These are phyloP conservation scores for Tetrapisispora nanseiensis DNA, from an alignment of 805 yeast genomes.

Conservation along the genomic window DNA sequence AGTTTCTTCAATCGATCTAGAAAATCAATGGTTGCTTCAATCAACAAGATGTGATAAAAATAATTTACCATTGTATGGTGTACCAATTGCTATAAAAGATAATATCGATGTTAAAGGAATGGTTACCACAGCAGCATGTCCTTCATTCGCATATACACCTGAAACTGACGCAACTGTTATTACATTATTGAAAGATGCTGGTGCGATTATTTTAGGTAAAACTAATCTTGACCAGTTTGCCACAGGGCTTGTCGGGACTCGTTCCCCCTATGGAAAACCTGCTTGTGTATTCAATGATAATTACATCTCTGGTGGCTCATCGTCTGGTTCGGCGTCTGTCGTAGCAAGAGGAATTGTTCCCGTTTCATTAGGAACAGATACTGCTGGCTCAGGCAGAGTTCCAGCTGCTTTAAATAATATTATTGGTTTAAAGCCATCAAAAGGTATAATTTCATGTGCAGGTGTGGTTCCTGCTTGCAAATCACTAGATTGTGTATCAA, in stretches of 20 bases:
- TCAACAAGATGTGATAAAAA: constrained; percentile 49
- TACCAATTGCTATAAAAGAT: constrained; percentile 90
- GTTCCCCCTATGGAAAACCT: constrained; percentile 91
- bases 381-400: constrained; percentile 97
- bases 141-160: constrained; percentile 66
- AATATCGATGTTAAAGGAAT: constrained; percentile 81
- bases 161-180: constrained; percentile 68
- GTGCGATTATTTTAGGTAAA: constrained; percentile 89
- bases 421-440: constrained; percentile 87
- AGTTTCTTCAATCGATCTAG: constrained; percentile 49
- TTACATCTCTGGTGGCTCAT: constrained; percentile 91
- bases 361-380: constrained; percentile 84
- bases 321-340: constrained; percentile 90
- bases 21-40: constrained; percentile 69
- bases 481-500: constrained; percentile 85
- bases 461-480: constrained; percentile 99
- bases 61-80: constrained; percentile 73
- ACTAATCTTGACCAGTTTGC: constrained; percentile 96
- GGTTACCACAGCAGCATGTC: constrained; percentile 92
- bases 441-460: constrained; percentile 71
- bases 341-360: constrained; percentile 90
- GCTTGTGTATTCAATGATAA: constrained; percentile 64
- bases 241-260: constrained; percentile 89
- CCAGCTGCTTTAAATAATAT: constrained; percentile 92
- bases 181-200: constrained; percentile 62